Percentiles rank a stretch among this genome's conserved stretches.
Conservation (phyloP, 2,329 filamentous ascomycete genomes). For the Fragosphaeria purpurea region DNA sequence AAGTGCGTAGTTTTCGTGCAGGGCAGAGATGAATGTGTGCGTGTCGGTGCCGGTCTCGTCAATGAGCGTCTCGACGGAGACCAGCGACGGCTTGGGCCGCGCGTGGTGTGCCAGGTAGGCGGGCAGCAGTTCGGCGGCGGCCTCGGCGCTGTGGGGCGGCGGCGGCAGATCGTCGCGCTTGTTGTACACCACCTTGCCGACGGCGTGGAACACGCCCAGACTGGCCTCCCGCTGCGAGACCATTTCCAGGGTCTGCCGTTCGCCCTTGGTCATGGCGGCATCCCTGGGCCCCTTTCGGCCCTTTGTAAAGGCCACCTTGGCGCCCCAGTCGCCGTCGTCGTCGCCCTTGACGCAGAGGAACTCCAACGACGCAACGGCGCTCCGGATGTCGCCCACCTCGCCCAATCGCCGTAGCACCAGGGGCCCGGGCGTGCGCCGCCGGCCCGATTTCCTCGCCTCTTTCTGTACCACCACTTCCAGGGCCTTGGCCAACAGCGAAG, state of each 20-base stretch:
- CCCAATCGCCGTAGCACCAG: slow-evolving; percentile 68
- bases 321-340: slow-evolving; percentile 62
- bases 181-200: slow-evolving; percentile 94
- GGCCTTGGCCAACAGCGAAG: slow-evolving; percentile 75
- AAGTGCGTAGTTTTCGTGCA: slow-evolving; percentile 70
- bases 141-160: slow-evolving; percentile 26
- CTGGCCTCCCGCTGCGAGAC: slow-evolving; percentile 82
- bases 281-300: slow-evolving; percentile 51
- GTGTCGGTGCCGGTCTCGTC: slow-evolving; percentile 91
- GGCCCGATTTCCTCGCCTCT: slow-evolving; percentile 68
- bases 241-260: slow-evolving; percentile 68
- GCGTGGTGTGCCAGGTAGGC: slow-evolving; percentile 46
- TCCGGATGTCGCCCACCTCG: slow-evolving; percentile 85
- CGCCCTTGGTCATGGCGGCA: slow-evolving; percentile 57
- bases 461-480: slow-evolving; percentile 74
- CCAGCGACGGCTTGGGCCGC: slow-evolving; percentile 53
- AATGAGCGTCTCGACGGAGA: slow-evolving; percentile 65
- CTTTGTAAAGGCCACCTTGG: slow-evolving; percentile 62
- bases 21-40: slow-evolving; percentile 28
- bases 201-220: slow-evolving; percentile 89
- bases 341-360: slow-evolving; percentile 84
- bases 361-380: slow-evolving; percentile 82
- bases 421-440: slow-evolving; percentile 66
- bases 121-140: slow-evolving; percentile 46
- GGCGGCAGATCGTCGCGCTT: slow-evolving; percentile 57